Base-by-base conservation (phyloP, 2,329 filamentous ascomycete genomes). In the Apiospora kogelbergensis region DNA sequence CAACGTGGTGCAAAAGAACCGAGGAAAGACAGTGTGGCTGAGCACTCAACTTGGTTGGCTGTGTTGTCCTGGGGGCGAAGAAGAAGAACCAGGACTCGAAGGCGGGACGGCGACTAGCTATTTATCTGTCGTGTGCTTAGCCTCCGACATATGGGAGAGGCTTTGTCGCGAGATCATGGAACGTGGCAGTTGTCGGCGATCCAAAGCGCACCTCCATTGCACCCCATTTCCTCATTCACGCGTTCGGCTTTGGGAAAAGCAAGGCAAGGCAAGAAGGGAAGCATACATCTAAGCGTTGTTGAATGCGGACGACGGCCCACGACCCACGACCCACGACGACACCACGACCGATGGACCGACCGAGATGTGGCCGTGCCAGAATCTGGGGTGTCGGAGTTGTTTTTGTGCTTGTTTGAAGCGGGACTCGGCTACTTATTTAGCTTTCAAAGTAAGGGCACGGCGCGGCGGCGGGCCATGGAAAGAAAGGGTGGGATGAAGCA, bases 381-480 rank as follows among this genome's bases (percentile, higher is more conserved):
- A 60, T 37, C 53, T 60, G 53, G 53, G 53, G 53, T 60, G 53
- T 60, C 53, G 53, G 53, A 60, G 53, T 60, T 60, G 37, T n/a
- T 37, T 42, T 42, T 42, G 40, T 15, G 11, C 40, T 42, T 42
- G 40, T 2, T 60, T 20, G 26, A 60, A n/a, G 53, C 53, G 53
- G 53, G 53, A 60, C 30, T 37, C 30, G 53, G 33, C 10, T 30
- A 6, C 53, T 33, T 53, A 6, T 3, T 53, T n/a, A 30, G 48
- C 26, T 11, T 42, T 15, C 13, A 42, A 20, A 20, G 48, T 57
- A 57, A 57, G 48, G 48, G 48, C 26, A 7, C 44, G 17, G 44
- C 17, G 44, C 44, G 44, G 44, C 44, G 20, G 45, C 48, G 48
- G 15, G 48, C 26, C 9, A 42, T 10, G 40, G 10, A 15, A 33